Evolutionary conservation across 495 filamentous ascomycete species (phyloP), one percentile per base, ranked within the genome.

Genomic region (Trichocladium uniseriatum): DNA sequence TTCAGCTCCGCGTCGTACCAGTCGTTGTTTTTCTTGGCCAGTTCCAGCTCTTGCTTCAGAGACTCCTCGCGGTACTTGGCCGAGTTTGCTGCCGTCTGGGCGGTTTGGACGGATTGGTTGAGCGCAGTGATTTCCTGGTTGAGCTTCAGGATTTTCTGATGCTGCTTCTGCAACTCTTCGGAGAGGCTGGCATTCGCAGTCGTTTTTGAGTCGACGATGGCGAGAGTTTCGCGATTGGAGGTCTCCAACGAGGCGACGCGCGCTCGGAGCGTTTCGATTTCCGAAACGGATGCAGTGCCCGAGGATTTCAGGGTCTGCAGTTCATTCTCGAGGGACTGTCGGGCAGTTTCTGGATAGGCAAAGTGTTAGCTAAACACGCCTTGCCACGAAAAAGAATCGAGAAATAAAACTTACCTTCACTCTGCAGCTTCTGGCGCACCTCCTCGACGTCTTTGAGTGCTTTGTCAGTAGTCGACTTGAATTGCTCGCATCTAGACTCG

Each of bases 1-100:
- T 94, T 90, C 19, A 97, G 72, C 64, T 97, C 94, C 19, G 73
- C 78, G 51, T 94, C 88, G 39, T 89, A 81, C 84, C 87, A 97
- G 49, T 97, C 94, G 52, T 87, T 89, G 68, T 84, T 94, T 53
- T 80, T 83, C 60, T 87, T 87, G 13, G 89, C 79, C 19, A 87
- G 71, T 20, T 94, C 88, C 44, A 96, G 69, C 64, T 97, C 90
- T 59, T 95, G 89, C 61, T 91, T 81, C 18, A 95, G 72, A 35
- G 75, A 81, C 57, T 95, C 86, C 61, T 95, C 89, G 38, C 85
- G 83, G 70, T 94, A 94, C 48, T 86, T 89, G 44, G 86, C 76
- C 41, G 78, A 85, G 21, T 79, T 84, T 16, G 80, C 79, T 2
- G 84, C 76, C 16, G 87, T 86, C 51, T 89, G 84, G 6, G 87